Evolutionary conservation across 257 asterid genomes (phyloP).

Genomic region (Plectranthus barbatus): DNA sequence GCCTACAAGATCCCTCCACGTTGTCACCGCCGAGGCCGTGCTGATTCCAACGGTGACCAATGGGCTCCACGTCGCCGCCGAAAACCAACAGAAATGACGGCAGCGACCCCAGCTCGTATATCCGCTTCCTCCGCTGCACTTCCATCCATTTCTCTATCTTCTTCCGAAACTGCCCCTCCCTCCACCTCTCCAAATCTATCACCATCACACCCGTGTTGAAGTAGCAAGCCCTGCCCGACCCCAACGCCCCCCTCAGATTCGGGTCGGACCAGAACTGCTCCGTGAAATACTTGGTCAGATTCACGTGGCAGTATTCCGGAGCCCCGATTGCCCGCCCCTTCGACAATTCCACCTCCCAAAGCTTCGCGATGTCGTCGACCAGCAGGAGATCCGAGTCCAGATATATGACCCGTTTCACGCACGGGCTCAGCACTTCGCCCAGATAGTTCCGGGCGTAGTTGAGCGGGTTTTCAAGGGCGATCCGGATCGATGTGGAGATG

Average conservation of each 20-base stretch:
- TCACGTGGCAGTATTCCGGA: slow-evolving; percentile 83
- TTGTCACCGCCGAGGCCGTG: slow-evolving; percentile 85
- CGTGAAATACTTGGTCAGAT: slow-evolving; percentile 63
- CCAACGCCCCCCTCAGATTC: slow-evolving; percentile 33
- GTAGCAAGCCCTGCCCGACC: slow-evolving; percentile 50
- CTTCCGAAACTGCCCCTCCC: slow-evolving; percentile 52
- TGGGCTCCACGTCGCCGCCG: slow-evolving; percentile 32
- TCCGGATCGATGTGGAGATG: slow-evolving; percentile 58
- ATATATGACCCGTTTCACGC: slow-evolving; percentile 62
- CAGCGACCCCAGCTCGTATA: slow-evolving; percentile 31
- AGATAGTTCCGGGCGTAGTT: slow-evolving; percentile 79
- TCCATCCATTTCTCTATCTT: slow-evolving; percentile 79
- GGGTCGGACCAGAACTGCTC: slow-evolving; percentile 72
- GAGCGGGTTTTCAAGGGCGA: slow-evolving; percentile 66
- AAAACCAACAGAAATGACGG: slow-evolving; percentile 31
- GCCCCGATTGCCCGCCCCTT: slow-evolving; percentile 43
- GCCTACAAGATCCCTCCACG: slow-evolving; percentile 65
- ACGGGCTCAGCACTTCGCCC: slow-evolving; percentile 62
- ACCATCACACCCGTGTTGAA: no score
- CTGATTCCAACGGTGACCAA: slow-evolving; percentile 30
- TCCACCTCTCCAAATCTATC: slow-evolving; percentile 57
- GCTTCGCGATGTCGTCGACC: slow-evolving; percentile 56
- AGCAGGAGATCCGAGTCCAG: slow-evolving; percentile 65
- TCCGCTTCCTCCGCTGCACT: slow-evolving; percentile 51
- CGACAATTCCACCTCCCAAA: slow-evolving; percentile 34